Conservation (phyloP, 106 monocot genomes). For the Xerophyta viscosa region DNA sequence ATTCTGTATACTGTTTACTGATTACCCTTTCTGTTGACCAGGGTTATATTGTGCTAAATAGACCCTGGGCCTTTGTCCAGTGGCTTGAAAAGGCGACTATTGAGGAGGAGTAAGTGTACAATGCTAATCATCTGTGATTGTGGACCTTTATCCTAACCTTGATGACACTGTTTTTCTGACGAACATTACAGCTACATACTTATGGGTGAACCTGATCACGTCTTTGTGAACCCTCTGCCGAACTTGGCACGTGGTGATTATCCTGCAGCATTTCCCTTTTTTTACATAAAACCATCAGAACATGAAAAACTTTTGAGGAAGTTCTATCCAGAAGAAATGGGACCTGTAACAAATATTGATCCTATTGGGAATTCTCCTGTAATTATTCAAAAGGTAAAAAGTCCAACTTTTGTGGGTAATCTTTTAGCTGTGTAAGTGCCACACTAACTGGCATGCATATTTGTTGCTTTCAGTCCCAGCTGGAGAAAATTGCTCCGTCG, state of each 20-base stretch:
- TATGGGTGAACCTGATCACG: slow-evolving; percentile 93
- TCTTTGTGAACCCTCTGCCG: slow-evolving; percentile 86
- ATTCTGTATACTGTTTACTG: too few relatives aligned
- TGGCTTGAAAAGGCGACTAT: slow-evolving; percentile 80
- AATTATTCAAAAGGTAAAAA: slow-evolving; percentile 74
- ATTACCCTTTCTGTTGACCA: too few relatives aligned
- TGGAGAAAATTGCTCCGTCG: slow-evolving; percentile 92
- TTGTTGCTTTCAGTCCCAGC: slow-evolving; percentile 42
- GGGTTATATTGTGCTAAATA: slow-evolving; percentile 94
- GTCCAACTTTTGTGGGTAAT: too few relatives aligned
- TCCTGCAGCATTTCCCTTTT: slow-evolving; percentile 85
- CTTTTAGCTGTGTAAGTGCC: too few relatives aligned
- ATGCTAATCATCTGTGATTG: background rate
- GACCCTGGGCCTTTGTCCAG: slow-evolving; percentile 97
- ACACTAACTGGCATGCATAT: too few relatives aligned
- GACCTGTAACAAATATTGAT: slow-evolving; percentile 69
- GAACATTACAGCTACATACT: slow-evolving; percentile 63
- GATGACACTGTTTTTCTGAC: background rate
- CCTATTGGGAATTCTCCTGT: slow-evolving; percentile 97
- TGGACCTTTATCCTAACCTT: background rate
- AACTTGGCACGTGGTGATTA: slow-evolving; percentile 50
- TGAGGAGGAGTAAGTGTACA: slow-evolving; percentile 72
- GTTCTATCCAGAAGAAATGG: slow-evolving; percentile 72
- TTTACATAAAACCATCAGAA: slow-evolving; percentile 78
- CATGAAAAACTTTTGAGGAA: slow-evolving; percentile 67